A percentile compares a stretch with the other conserved stretches of the same genome.
Evolutionary conservation across 306 rosid species (phyloP).

Genomic region (Glycine tomentella): DNA sequence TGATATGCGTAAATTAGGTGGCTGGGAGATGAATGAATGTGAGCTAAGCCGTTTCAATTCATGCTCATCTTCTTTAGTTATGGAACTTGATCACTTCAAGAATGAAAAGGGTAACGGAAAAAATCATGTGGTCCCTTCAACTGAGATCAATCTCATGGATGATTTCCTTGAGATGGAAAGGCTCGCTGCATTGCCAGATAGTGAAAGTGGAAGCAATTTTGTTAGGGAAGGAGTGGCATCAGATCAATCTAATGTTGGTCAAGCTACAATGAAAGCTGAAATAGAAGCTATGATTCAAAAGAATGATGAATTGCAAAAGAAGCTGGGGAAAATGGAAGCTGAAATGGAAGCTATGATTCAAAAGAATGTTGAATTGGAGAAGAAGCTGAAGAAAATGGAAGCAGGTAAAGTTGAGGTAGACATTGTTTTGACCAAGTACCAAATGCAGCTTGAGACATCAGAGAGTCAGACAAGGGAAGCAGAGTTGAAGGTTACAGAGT

Average conservation of each 20-base stretch:
- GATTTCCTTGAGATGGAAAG: slow-evolving; percentile 94
- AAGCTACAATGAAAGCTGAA: slow-evolving; percentile 49
- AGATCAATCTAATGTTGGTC: slow-evolving; percentile 46
- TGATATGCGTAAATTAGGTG: slow-evolving; percentile 46
- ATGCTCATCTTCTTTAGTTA: slow-evolving; percentile 49
- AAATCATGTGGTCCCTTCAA: slow-evolving; percentile 54
- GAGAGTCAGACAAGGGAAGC: slow-evolving; percentile 55
- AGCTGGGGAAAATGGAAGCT: slow-evolving; percentile 55
- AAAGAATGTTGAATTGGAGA: slow-evolving; percentile 61
- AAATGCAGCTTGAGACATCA: slow-evolving; percentile 61
- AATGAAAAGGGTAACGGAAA: slow-evolving; percentile 49
- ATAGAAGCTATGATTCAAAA: slow-evolving; percentile 59
- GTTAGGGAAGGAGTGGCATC: slow-evolving; percentile 45
- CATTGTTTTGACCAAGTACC: slow-evolving; percentile 55
- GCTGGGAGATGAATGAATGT: slow-evolving; percentile 52
- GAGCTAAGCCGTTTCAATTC: slow-evolving; percentile 56
- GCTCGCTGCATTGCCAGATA: slow-evolving; percentile 69
- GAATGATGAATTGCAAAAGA: slow-evolving; percentile 60
- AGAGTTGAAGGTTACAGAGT: slow-evolving; percentile 57
- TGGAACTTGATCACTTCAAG: slow-evolving; percentile 53
- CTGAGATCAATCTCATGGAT: slow-evolving; percentile 84
- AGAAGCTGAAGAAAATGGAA: slow-evolving; percentile 57
- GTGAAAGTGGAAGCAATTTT: slow-evolving; percentile 49
- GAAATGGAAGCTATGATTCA: slow-evolving; percentile 60
- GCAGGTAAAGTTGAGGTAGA: slow-evolving; percentile 58